Base-by-base conservation (phyloP, 371 early-diverging fungal species). In the Rhizopus sp. region DNA sequence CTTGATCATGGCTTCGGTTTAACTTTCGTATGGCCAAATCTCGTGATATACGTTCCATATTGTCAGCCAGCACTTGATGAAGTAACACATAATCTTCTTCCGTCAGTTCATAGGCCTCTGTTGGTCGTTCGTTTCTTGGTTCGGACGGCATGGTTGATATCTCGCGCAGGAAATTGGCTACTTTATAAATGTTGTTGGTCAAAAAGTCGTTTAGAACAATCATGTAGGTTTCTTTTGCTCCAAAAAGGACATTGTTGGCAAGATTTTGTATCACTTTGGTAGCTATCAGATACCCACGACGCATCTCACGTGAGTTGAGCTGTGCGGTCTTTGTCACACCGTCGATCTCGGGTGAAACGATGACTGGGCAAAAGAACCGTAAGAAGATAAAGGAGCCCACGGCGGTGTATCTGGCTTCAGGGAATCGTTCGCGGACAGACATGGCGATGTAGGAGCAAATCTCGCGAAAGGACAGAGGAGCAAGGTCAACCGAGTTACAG, bases 261-360 rank as follows among this genome's bases (percentile, higher is more conserved):
- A 97, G 66, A 61, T 94, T 96, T 61, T 95, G 95, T 49, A 95
- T 92, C 7, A 94, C 90, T 68, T 97, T 97, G n/a, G 95, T 92
- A 38, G 90, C 89, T 42, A 96, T 75, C 37, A 96, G 72, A 49
- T 93, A 69, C 5, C 95, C 95, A 45, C 96, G 86, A 12, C 91
- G 86, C 35, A 73, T 72, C 30, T 80, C 75, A 13, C 66, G 57
- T 7, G 72, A 55, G 30, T 65, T 56, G 0, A 63, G 62, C 6
- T 53, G 42, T 0, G 73, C 65, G 30, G 34, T 57, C 41, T 64
- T 65, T 16, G 80, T 52, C 40, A 84, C 51, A 6, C 78, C 80
- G 52, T 81, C 81, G 0, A 72, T 70, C 49, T 87, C 88, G 2
- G 97, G 96, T 0, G 93, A 84, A 8, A 95, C 94, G 62, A 97